Evolutionary conservation across 1,139 yeast genomes (phyloP), one percentile per base, ranked within the genome.

Genomic region (Yamadazyma atmosphaerica): DNA sequence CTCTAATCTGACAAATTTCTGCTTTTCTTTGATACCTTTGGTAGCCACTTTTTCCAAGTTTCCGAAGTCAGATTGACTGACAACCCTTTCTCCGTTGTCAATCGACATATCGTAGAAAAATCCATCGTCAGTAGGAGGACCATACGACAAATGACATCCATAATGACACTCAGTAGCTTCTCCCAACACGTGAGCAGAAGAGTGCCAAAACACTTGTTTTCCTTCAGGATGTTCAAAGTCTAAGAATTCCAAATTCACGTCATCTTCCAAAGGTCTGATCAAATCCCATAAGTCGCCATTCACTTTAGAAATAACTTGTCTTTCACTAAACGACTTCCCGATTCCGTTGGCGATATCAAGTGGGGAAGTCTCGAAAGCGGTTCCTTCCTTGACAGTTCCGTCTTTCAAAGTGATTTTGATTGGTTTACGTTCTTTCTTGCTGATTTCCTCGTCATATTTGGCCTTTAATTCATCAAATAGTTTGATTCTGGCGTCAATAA

Each of bases 91-190:
- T 54, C 94, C 94, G 45, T 76, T 72, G 54, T 86, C 86, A 58
- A 89, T 83, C 44, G 95, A 78, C 87, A 94, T 89, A 61, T 94
- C 99, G 64, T 94, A 94, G 72, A 92, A 94, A 68, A 94, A 94
- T 35, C 99, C 99, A 50, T 90, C 98, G 37, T 85, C 90, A 44
- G 97, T 92, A 60, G 99, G 98, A 33, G 99, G 99, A 47, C 99
- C 99, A 49, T 70, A 66, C 27, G 77, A 70, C 47, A 94, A 80
- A 60, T 90, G 96, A 50, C 96, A 95, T 49, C 97, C 98, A 61
- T 84, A 75, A 64, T 88, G 94, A 63, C 96, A 86, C 70, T 94
- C 99, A 71, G 96, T 85, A 37, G 98, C 94, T 71, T 94, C 98
- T 65, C 99, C 99, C 53, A 94, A 74, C 44, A 94, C 92, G 68